Base-by-base conservation (phyloP, 139 green algal species). In the Spirogloea muscicola region DNA sequence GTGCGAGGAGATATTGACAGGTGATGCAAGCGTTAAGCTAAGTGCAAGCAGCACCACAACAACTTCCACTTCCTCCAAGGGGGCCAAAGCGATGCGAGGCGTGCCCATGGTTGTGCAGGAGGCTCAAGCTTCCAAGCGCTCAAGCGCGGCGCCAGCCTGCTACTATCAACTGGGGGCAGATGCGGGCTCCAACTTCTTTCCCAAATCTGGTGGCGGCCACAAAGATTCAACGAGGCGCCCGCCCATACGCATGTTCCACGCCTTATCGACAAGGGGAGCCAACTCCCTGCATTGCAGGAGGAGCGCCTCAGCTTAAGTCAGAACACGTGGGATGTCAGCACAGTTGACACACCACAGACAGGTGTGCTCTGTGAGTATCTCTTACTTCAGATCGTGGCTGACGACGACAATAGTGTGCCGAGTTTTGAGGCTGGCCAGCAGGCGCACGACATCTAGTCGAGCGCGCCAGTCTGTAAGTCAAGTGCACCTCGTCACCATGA, bases 201-300 rank as follows among this genome's bases (percentile, higher is more conserved):
- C 46, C 46, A 55, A 55, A 55, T 55, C n/a, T n/a, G n/a, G n/a
- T 55, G 55, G 55, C 10, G 55, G 55, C 55, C 55, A 64, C 10
- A 16, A 38, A 21, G 9, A 10, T 27, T 13, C 10, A 38, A 13
- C 75, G 16, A 76, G 10, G 25, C 67, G 31, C 1, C 69, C 69
- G 16, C 69, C 69, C 61, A 77, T 76, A 3, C 79, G 42, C 69
- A 78, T 78, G 6, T 63, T 29, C 69, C 69, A 78, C 33, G 69
- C 69, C 0, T 36, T 25, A 58, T 78, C 69, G 25, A 78, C 69
- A 27, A 78, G 41, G 0, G 69, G 69, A n/a, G 69, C 10, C 38
- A 78, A 21, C 62, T 78, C 62, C 40, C 66, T 71, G 62, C 21
- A 55, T 21, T 21, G 21, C 46, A 21, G 46, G 21, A 31, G 46